Conservation (phyloP, 371 early-diverging fungal genomes). For the Mucor saturninus region DNA sequence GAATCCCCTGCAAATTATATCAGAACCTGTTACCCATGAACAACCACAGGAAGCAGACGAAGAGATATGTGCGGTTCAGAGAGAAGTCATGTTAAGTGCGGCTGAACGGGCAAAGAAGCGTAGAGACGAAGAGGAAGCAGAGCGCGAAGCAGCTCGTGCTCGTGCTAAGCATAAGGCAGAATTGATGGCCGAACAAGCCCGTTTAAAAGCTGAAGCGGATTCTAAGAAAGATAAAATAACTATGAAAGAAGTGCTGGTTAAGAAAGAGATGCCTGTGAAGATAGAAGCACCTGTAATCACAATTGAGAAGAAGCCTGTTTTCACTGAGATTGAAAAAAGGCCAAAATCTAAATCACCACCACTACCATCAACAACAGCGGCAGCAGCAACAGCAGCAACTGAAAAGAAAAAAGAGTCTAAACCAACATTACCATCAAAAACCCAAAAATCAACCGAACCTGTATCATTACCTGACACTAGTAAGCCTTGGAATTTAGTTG, state of each 20-base stretch:
- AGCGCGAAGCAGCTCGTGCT: conserved; percentile 46
- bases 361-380: background rate
- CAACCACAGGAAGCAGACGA: conserved; percentile 18
- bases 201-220: background rate
- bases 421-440: background rate
- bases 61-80: conserved; percentile 41
- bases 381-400: background rate
- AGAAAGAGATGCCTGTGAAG: background rate
- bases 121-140: conserved; percentile 53
- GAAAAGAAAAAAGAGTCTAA: background rate
- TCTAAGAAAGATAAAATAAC: background rate
- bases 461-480: conserved; percentile 10
- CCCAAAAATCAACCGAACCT: background rate
- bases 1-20: conserved; percentile 17
- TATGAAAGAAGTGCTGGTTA: background rate
- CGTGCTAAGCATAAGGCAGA: conserved; percentile 53
- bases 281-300: background rate
- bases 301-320: background rate
- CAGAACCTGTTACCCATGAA: conserved; percentile 6
- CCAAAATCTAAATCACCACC: background rate
- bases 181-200: conserved; percentile 10
- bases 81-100: conserved; percentile 49
- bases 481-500: conserved; percentile 29
- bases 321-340: no score
- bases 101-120: conserved; percentile 57